Conservation (phyloP, 176 grass and related monocot genomes). For the Phyllostachys edulis region DNA sequence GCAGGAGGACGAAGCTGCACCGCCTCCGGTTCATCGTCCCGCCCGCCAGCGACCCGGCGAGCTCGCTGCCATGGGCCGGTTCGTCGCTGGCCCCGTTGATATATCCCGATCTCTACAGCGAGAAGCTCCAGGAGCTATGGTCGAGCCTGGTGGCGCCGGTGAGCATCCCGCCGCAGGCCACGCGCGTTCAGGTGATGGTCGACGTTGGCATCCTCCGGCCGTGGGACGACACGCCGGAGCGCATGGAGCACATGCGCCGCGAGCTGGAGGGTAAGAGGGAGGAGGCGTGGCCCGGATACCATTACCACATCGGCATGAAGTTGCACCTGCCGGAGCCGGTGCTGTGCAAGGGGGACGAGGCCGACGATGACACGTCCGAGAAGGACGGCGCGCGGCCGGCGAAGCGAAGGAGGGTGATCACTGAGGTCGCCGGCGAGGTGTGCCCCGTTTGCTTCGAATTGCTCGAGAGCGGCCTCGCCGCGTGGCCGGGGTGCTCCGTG, state of each 20-base stretch:
- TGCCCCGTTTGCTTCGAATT: slow-evolving; percentile 17
- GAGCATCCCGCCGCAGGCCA: background rate
- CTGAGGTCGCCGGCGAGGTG: background rate
- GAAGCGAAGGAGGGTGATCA: slow-evolving; percentile 12
- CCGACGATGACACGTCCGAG: background rate
- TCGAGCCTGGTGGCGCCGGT: background rate
- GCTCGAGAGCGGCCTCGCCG: background rate
- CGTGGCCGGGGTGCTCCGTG: slow-evolving; percentile 29
- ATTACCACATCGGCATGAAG: background rate
- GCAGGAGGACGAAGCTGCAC: background rate
- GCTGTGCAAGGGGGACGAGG: background rate
- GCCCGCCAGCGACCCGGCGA: background rate
- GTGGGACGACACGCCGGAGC: background rate
- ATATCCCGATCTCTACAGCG: background rate
- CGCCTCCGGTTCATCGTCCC: background rate
- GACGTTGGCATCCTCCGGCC: slow-evolving; percentile 28
- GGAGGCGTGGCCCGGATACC: background rate
- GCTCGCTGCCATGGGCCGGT: background rate
- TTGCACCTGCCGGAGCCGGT: slow-evolving; percentile 27
- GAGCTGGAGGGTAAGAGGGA: background rate
- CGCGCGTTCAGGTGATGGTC: background rate
- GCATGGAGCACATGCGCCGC: slow-evolving; percentile 1
- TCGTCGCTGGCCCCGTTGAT: slow-evolving; percentile 2
- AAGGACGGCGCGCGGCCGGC: background rate
- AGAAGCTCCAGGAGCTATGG: background rate